Evolutionary conservation across 371 early-diverging fungal genomes (phyloP).

Genomic region (Circinella umbellata): DNA sequence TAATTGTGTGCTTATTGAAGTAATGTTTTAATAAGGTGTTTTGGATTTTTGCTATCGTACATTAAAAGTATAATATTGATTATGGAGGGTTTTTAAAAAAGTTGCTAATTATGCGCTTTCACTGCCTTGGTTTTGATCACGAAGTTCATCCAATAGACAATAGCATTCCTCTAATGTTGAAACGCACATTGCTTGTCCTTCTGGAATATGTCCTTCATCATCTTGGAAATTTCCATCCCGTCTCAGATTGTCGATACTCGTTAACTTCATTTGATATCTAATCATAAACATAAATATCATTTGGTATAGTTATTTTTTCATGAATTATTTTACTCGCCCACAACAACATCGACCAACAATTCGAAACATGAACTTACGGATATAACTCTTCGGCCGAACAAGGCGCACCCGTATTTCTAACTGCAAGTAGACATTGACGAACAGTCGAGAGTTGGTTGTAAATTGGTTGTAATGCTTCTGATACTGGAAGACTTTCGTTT

Average conservation of each 20-base stretch:
- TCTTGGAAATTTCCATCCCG: constrained; percentile 88
- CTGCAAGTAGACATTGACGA: constrained; percentile 78
- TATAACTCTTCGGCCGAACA: constrained; percentile 61
- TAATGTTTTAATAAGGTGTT: not conserved
- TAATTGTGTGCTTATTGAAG: not conserved
- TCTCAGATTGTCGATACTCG: constrained; percentile 77
- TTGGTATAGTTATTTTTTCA: not conserved
- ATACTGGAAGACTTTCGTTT: constrained; percentile 81
- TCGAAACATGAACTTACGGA: constrained; percentile 34
- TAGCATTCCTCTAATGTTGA: constrained; percentile 85
- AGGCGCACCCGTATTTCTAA: constrained; percentile 79
- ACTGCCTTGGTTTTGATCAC: constrained; percentile 42
- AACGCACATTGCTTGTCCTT: constrained; percentile 83
- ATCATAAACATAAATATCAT: not conserved
- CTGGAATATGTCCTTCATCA: constrained; percentile 79
- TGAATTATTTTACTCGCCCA: too few relatives aligned
- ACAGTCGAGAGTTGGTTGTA: constrained; percentile 86
- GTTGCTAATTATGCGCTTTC: constrained; percentile 5
- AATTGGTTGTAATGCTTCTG: constrained; percentile 79
- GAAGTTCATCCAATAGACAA: constrained; percentile 72
- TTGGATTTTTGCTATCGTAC: constrained; percentile 3
- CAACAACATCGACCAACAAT: not conserved
- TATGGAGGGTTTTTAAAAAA: not conserved
- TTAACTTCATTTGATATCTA: constrained; percentile 84
- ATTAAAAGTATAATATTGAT: not conserved